phyloP scores from a whole-genome alignment of 2,329 filamentous ascomycete species.

The Fusarium sulawesiense region DNA sequence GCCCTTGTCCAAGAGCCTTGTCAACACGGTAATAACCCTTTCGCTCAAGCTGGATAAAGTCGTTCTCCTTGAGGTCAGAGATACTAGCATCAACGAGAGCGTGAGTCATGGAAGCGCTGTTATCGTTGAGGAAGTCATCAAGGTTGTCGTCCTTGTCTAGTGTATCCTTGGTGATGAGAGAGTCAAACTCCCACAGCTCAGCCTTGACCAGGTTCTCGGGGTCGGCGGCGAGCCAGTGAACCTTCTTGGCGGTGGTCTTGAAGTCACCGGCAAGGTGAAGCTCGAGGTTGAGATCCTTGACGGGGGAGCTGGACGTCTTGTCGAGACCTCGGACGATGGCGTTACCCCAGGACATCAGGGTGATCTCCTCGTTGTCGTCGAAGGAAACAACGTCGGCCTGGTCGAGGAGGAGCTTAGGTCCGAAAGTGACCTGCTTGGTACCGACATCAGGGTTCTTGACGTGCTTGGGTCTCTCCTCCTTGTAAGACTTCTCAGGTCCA shows the following conservation, averaged over 20 bases:
- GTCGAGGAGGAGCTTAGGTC: conserved; percentile 80
- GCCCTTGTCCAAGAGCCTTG: conserved; percentile 64
- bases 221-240: conserved; percentile 88
- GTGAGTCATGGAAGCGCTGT: conserved; percentile 79
- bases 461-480: conserved; percentile 85
- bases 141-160: conserved; percentile 87
- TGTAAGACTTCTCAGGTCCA: conserved; percentile 69
- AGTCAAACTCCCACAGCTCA: conserved; percentile 94
- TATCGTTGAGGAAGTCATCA: conserved; percentile 83
- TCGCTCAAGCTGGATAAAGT: conserved; percentile 95
- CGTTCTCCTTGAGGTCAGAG: conserved; percentile 80
- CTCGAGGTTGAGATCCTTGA: conserved; percentile 80
- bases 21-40: conserved; percentile 94
- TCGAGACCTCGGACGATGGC: conserved; percentile 79
- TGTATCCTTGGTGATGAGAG: conserved; percentile 94
- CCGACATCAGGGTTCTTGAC: conserved; percentile 89
- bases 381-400: conserved; percentile 88
- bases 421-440: conserved; percentile 85
- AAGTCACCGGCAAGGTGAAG: conserved; percentile 94
- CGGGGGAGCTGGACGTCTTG: conserved; percentile 58
- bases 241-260: conserved; percentile 95
- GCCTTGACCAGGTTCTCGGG: conserved; percentile 81
- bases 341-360: conserved; percentile 97
- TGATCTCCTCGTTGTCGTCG: conserved; percentile 88
- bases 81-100: conserved; percentile 87